phyloP scores from a whole-genome alignment of 2,329 filamentous ascomycete genomes.

The Chrysosphaeria jannelii region DNA sequence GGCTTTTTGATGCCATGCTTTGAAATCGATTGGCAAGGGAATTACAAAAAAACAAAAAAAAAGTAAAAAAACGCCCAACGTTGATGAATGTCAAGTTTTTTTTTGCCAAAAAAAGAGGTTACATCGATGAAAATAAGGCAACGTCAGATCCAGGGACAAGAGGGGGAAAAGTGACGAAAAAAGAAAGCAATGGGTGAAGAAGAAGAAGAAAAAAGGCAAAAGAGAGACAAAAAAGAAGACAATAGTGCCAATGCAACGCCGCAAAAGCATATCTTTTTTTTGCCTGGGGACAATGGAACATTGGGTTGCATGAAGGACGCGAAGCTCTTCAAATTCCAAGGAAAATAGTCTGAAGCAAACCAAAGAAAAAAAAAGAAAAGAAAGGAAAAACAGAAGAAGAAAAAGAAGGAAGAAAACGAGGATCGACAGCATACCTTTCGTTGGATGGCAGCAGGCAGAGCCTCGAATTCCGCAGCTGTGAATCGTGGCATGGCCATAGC shows the following conservation, averaged over 20 bases:
- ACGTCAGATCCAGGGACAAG: background rate
- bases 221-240: background rate
- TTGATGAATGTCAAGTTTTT: no score
- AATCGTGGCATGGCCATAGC: no score
- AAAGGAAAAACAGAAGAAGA: background rate
- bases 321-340: no score
- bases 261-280: no score
- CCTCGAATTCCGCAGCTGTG: constrained; percentile 18
- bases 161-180: constrained; percentile 1
- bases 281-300: no score
- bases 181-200: no score
- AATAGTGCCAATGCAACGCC: background rate
- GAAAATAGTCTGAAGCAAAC: no score
- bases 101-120: no score
- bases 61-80: background rate
- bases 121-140: background rate
- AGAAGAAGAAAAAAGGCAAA: background rate
- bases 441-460: constrained; percentile 17
- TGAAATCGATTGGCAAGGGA: no score
- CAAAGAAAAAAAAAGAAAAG: background rate
- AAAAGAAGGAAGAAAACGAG: background rate
- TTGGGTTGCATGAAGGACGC: no score
- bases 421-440: constrained; percentile 13
- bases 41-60: constrained; percentile 1
- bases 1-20: no score